Base-by-base conservation (phyloP, 2,329 filamentous ascomycete species). In the Kalmusia sp. region DNA sequence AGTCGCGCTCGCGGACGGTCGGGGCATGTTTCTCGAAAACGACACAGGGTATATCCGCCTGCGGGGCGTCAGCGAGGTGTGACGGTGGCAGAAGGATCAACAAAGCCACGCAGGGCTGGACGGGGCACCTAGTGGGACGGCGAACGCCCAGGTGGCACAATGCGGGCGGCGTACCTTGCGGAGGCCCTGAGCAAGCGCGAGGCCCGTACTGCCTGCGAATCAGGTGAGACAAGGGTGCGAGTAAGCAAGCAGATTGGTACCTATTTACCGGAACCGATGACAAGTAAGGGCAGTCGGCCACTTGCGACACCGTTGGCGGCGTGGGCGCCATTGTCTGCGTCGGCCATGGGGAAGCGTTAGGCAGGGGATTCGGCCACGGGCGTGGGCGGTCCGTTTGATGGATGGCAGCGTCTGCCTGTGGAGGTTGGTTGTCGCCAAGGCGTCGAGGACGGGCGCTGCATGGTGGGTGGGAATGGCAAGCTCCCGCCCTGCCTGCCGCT, bases 1-100 rank as follows among this genome's bases (percentile, higher is more conserved):
- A 88, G 56, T 86, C 85, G 73, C 81, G 27, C 79, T 81, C 51
- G 69, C 74, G 35, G 33, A 61, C 55, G 28, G 82, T 73, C 34
- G 80, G 76, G 4, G 64, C 52, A 57, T 85, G 82, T 35, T 82
- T 82, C 69, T 87, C 84, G 62, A 82, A 86, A 37, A 87, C 79
- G 31, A 68, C 74, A 67, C 84, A 86, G 55, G 53, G 34, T 46
- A 75, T 67, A 5, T 67, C 67, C 15, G 66, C 67, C 72, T 75
- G 37, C 15, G 11, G 8, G 37, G n/a, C 47, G 43, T 43, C 34
- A 24, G 40, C 41, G 14, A 49, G 15, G 3, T 21, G 15, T 6
- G 6, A 11, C 9, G 2, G 17, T 28, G 30, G 27, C 22, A 14
- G 14, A 22, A 35, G 6, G 33, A 17, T 15, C 12, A 22, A 15